phyloP scores from a whole-genome alignment of 306 rosid species.

The Sechiopsis laciniata region DNA sequence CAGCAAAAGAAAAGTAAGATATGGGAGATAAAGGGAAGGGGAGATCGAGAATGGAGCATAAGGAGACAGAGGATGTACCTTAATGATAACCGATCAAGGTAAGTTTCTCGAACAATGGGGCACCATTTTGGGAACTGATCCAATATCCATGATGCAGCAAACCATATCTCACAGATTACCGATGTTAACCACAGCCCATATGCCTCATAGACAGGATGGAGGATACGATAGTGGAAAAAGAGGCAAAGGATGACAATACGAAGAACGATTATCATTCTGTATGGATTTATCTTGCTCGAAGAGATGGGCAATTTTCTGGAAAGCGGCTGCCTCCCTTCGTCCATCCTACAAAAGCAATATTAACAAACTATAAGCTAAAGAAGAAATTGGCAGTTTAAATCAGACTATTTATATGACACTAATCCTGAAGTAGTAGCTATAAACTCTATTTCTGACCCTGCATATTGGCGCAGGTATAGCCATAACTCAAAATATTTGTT shows the following conservation, averaged over 20 bases:
- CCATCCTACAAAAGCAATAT: conserved; percentile 55
- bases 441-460: not conserved
- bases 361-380: conserved; percentile 9
- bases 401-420: not conserved
- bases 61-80: conserved; percentile 37
- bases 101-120: conserved; percentile 76
- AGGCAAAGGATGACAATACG: conserved; percentile 69
- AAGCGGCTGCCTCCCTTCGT: conserved; percentile 89
- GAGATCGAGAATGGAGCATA: not conserved
- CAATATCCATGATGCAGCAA: conserved; percentile 81
- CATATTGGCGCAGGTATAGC: not conserved
- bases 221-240: conserved; percentile 82
- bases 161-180: conserved; percentile 91
- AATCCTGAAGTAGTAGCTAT: not conserved
- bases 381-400: not conserved
- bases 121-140: conserved; percentile 94
- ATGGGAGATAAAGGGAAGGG: not conserved
- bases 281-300: conserved; percentile 85
- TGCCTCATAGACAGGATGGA: conserved; percentile 77
- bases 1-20: conserved; percentile 18
- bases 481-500: not conserved
- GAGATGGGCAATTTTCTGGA: conserved; percentile 78
- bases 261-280: conserved; percentile 64
- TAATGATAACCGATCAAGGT: conserved; percentile 79
- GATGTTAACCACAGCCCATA: conserved; percentile 81